Evolutionary conservation across 1,139 yeast species (phyloP).

Genomic region (Diutina ranongensis): DNA sequence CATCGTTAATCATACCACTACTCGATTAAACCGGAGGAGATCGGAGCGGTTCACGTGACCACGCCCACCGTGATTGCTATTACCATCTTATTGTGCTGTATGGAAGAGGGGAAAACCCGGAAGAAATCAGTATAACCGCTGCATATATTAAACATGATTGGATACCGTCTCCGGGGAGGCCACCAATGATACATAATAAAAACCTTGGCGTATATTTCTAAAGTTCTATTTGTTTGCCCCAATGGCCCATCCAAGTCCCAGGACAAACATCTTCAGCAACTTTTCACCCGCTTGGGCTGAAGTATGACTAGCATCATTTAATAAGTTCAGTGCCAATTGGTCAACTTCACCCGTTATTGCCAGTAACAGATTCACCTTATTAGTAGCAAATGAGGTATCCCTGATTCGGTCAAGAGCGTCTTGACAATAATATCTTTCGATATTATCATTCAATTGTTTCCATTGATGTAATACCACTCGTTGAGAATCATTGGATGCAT

Average conservation of each 20-base stretch:
- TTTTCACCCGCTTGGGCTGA: constrained; percentile 36
- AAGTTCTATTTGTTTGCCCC: constrained; percentile 47
- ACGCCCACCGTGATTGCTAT: no score
- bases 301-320: constrained; percentile 20
- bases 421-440: not conserved
- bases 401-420: not conserved
- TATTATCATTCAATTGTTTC: not conserved
- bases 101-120: no score
- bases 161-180: no score
- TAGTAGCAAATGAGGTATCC: not conserved
- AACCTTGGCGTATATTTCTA: no score
- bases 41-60: no score
- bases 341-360: not conserved
- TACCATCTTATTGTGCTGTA: no score
- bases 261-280: constrained; percentile 38
- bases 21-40: no score
- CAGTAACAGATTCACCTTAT: not conserved
- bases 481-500: constrained; percentile 1
- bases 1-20: no score
- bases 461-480: constrained; percentile 1
- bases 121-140: no score
- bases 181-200: no score
- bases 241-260: constrained; percentile 59
- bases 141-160: no score
- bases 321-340: constrained; percentile 1